Evolutionary conservation across 2,329 filamentous ascomycete genomes (phyloP).

Genomic region (Aspergillus sergii): DNA sequence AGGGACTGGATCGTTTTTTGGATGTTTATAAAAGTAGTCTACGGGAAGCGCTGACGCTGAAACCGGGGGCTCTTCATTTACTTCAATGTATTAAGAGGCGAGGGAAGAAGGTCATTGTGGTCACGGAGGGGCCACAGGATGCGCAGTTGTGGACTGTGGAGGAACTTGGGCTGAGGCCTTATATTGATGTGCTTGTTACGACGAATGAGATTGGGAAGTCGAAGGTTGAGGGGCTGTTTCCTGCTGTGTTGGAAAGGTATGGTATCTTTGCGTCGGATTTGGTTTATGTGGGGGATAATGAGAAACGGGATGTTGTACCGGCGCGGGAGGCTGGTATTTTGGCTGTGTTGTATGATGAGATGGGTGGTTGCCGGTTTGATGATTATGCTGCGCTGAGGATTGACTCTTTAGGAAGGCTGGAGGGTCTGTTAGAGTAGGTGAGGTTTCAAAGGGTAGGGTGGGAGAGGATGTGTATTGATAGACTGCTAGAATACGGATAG

Average conservation of each 20-base stretch:
- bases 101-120: slow-evolving; percentile 46
- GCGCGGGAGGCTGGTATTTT: slow-evolving; percentile 26
- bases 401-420: neutral
- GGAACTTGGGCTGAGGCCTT: slow-evolving; percentile 31
- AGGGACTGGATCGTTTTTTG: slow-evolving; percentile 19
- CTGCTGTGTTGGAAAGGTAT: slow-evolving; percentile 24
- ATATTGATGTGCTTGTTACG: slow-evolving; percentile 36
- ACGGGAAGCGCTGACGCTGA: slow-evolving; percentile 32
- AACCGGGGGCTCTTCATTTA: slow-evolving; percentile 41
- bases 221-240: slow-evolving; percentile 38
- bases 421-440: neutral
- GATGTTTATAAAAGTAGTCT: slow-evolving; percentile 18
- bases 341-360: slow-evolving; percentile 14
- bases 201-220: slow-evolving; percentile 35
- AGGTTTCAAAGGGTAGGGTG: neutral
- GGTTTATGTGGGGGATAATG: slow-evolving; percentile 33
- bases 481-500: neutral
- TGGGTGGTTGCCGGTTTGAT: neutral
- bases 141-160: slow-evolving; percentile 49
- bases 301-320: slow-evolving; percentile 29
- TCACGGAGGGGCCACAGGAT: slow-evolving; percentile 54
- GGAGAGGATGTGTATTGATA: neutral
- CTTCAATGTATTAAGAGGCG: slow-evolving; percentile 35
- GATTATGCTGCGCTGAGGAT: neutral
- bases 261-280: slow-evolving; percentile 23